These are phyloP conservation scores for Alternaria sp. DNA, from an alignment of 2,329 filamentous ascomycete species.

Conservation along the genomic window DNA sequence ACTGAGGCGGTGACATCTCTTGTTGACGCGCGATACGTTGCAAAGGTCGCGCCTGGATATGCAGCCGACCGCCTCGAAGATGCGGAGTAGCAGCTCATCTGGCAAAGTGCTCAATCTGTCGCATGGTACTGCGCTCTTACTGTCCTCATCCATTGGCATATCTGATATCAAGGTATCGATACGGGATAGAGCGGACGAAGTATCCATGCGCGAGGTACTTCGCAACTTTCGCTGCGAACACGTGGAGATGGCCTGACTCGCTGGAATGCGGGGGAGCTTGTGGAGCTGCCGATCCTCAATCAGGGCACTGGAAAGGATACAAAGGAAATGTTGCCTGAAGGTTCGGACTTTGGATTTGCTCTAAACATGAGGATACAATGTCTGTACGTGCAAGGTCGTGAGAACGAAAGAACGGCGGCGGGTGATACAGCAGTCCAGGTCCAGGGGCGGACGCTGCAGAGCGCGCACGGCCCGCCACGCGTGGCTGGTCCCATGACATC, in stretches of 20 bases:
- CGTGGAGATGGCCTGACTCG: conserved; percentile 21
- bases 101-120: conserved; percentile 34
- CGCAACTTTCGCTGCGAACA: conserved; percentile 17
- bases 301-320: not conserved
- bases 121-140: not conserved
- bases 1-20: conserved; percentile 41
- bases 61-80: conserved; percentile 38
- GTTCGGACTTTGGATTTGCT: not conserved
- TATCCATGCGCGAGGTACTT: conserved; percentile 10
- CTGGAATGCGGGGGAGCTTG: conserved; percentile 18
- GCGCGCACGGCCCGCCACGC: conserved; percentile 10
- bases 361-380: not conserved
- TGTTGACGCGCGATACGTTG: conserved; percentile 41
- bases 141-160: conserved; percentile 7
- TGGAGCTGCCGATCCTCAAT: conserved; percentile 6
- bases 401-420: not conserved
- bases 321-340: not conserved
- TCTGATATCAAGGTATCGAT: conserved; percentile 6
- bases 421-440: not conserved
- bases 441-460: not conserved
- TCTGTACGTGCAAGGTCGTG: not conserved
- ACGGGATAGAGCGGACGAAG: not conserved
- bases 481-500: conserved; percentile 12
- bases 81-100: conserved; percentile 43
- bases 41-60: conserved; percentile 39